phyloP scores from a whole-genome alignment of 495 filamentous ascomycete genomes.

The Daldinia vernicosa region DNA sequence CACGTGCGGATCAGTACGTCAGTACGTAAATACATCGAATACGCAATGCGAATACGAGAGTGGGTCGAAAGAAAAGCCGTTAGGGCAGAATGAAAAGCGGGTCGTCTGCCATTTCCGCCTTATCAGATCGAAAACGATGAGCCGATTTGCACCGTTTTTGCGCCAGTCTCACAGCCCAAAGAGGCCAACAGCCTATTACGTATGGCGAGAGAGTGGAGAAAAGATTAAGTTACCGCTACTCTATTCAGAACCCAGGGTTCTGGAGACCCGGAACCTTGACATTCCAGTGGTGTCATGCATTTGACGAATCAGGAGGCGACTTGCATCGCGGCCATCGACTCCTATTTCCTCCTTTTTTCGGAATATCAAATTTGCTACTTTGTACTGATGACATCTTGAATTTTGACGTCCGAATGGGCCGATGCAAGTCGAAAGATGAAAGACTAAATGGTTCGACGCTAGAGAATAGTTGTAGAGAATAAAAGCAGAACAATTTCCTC shows the following conservation, averaged over 20 bases:
- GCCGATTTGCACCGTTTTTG: constrained; percentile 29
- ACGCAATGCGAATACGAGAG: constrained; percentile 42
- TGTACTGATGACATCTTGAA: constrained; percentile 23
- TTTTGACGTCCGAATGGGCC: constrained; percentile 27
- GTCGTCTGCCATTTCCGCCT: constrained; percentile 19
- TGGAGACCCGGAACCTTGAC: constrained; percentile 38
- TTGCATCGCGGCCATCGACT: constrained; percentile 14
- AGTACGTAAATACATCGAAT: not conserved
- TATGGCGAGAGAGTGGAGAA: constrained; percentile 10
- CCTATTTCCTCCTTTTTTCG: constrained; percentile 28
- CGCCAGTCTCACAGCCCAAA: constrained; percentile 23
- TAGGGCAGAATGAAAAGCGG: constrained; percentile 37
- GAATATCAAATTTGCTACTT: constrained; percentile 12
- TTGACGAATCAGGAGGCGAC: constrained; percentile 28
- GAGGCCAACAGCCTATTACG: constrained; percentile 23
- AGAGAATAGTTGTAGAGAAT: constrained; percentile 7
- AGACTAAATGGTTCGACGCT: constrained; percentile 28
- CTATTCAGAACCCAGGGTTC: constrained; percentile 20
- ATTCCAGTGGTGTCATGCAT: constrained; percentile 39
- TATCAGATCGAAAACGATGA: constrained; percentile 41
- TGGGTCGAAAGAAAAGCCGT: not conserved
- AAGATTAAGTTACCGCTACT: constrained; percentile 7
- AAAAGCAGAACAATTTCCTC: constrained; percentile 30
- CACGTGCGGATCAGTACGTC: not conserved
- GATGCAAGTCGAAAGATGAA: constrained; percentile 21